Base-by-base conservation (phyloP, 2,329 filamentous ascomycete species). In the Trichoderma sp. region DNA sequence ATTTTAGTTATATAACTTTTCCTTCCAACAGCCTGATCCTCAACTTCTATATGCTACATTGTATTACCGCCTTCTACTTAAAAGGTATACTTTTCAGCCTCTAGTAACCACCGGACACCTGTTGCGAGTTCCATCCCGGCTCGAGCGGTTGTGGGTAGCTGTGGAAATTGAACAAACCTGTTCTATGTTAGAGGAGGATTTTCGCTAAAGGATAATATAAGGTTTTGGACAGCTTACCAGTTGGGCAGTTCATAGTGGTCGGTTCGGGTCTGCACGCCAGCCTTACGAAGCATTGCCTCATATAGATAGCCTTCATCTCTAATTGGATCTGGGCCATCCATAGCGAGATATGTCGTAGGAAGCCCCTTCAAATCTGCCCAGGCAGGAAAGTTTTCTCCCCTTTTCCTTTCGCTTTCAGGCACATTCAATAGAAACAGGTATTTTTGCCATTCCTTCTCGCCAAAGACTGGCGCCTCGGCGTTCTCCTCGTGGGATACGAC, bases 321-420 rank as follows among this genome's bases (percentile, higher is more conserved):
- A 16, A 58, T 59, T 14, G 56, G 56, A 21, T 59, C 56, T 24
- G 56, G 56, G 37, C 56, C 56, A 19, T 59, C 56, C 56, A 59
- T 59, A 59, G 56, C 56, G 27, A 59, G 56, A 37, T 59, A 59
- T 40, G 56, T 59, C 13, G 16, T 33, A 2, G 56, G 56, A 16
- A 59, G 56, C 24, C 49, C 49, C 16, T 29, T 53, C 14, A 53
- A 13, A 29, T 53, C 49, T 24, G 49, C 49, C 49, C 49, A 53
- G 14, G 29, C 24, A 29, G 49, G 49, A 13, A 53, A 53, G 3
- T 53, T 53, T 8, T 53, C 49, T 19, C 49, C 49, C 24, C 19
- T 53, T 14, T 53, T 19, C 49, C 24, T 53, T 7, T 53, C 49
- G 14, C 24, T 13, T 29, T 53, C 49, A 8, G 49, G 49, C 4